Evolutionary conservation across 2,329 filamentous ascomycete genomes (phyloP).

Genomic region (Stagonosporopsis chrysanthemi): DNA sequence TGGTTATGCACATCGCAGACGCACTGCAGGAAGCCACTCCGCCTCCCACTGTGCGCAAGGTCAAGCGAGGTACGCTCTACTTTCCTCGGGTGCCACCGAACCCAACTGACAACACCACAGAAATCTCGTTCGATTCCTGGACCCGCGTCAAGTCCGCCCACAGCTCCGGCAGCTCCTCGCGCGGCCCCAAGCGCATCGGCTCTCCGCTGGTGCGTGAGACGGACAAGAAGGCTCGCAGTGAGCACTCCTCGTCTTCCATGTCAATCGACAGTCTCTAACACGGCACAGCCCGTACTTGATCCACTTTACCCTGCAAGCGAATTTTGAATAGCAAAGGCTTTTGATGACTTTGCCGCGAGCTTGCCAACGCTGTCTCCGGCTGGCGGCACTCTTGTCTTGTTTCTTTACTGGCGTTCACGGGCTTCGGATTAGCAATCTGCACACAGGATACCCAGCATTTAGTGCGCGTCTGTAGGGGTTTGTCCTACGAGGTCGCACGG

Average conservation of each 20-base stretch:
- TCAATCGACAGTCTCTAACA: slow-evolving; percentile 39
- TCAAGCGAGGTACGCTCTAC: slow-evolving; percentile 63
- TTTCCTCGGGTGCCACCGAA: not conserved
- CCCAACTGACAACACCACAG: slow-evolving; percentile 21
- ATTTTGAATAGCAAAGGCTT: not conserved
- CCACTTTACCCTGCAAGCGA: not conserved
- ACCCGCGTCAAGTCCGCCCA: slow-evolving; percentile 65
- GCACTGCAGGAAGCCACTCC: slow-evolving; percentile 55
- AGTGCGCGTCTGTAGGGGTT: slow-evolving; percentile 10
- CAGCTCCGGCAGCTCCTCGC: slow-evolving; percentile 47
- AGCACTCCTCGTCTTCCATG: slow-evolving; percentile 30
- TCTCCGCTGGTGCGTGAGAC: slow-evolving; percentile 37
- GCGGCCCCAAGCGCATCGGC: slow-evolving; percentile 49
- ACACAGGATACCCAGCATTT: slow-evolving; percentile 18
- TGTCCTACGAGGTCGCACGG: slow-evolving; percentile 7
- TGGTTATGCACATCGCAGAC: slow-evolving; percentile 62
- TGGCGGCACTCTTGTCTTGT: not conserved
- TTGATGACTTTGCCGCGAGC: not conserved
- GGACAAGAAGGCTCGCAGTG: slow-evolving; percentile 37
- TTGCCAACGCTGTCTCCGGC: not conserved
- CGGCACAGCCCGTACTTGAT: slow-evolving; percentile 28
- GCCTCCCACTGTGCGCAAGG: slow-evolving; percentile 67
- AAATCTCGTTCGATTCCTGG: slow-evolving; percentile 69
- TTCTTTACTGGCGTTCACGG: slow-evolving; percentile 12
- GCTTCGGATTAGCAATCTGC: slow-evolving; percentile 13